These are phyloP conservation scores for Lodderomyces jiufengensis DNA, from an alignment of 1,139 yeast genomes.

Conservation along the genomic window DNA sequence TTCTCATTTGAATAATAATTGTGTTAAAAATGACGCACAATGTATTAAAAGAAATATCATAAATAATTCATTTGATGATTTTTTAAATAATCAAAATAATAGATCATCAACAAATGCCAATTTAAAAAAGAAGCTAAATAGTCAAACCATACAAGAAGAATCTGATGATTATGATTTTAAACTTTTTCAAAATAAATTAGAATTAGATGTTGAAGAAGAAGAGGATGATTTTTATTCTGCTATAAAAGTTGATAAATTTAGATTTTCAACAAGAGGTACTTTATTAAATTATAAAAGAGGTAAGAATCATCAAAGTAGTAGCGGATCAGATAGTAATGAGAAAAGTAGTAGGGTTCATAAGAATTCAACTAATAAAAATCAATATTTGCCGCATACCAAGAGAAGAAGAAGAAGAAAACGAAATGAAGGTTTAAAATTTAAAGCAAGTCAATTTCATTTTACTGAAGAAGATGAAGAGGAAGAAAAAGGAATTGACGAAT, in stretches of 20 bases:
- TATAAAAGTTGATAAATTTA: conserved; percentile 4
- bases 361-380: background rate
- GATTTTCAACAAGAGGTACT: conserved; percentile 3
- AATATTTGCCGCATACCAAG: background rate
- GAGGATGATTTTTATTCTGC: background rate
- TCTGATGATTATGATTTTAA: too few species aligned
- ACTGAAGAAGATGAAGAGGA: conserved; percentile 1
- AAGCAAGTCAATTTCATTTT: background rate
- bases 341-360: conserved; percentile 3
- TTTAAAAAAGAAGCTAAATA: too few species aligned
- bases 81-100: too few species aligned
- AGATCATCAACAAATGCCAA: too few species aligned
- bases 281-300: conserved; percentile 2
- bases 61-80: too few species aligned
- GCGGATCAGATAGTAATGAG: conserved; percentile 2
- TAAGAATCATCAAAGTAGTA: background rate
- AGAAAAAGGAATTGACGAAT: background rate
- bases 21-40: too few species aligned
- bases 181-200: too few species aligned
- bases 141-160: too few species aligned
- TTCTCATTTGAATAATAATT: too few species aligned
- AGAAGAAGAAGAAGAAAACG: conserved; percentile 3
- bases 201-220: background rate
- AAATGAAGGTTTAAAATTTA: background rate
- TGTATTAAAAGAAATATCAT: too few species aligned